Conservation (phyloP, 2,329 filamentous ascomycete genomes). For the Davidsoniella australis region DNA sequence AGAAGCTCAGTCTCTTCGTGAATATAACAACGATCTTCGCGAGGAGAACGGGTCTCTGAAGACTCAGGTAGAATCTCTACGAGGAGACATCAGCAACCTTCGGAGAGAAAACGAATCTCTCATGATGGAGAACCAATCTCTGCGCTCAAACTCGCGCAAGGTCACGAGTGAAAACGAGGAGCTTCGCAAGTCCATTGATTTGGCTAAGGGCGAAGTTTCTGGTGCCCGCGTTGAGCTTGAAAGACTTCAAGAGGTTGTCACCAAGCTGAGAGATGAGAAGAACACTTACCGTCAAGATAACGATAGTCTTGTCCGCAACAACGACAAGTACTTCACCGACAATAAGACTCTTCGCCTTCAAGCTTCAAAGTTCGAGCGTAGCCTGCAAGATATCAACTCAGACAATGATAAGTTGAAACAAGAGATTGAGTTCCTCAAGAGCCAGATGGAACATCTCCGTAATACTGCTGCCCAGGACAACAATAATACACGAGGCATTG, state of each 20-base stretch:
- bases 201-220: constrained; percentile 25
- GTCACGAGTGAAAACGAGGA: constrained; percentile 28
- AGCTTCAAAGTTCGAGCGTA: constrained; percentile 31
- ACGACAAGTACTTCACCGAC: constrained; percentile 37
- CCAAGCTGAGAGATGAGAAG: constrained; percentile 27
- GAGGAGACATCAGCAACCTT: constrained; percentile 25
- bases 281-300: constrained; percentile 32
- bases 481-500: constrained; percentile 14
- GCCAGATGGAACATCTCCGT: constrained; percentile 27
- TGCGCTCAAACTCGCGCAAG: constrained; percentile 25
- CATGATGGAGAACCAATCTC: constrained; percentile 27
- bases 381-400: constrained; percentile 27
- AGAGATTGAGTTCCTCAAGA: constrained; percentile 29
- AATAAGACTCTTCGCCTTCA: constrained; percentile 32
- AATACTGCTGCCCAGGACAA: constrained; percentile 16
- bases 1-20: constrained; percentile 26
- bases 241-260: constrained; percentile 23
- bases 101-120: constrained; percentile 28
- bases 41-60: constrained; percentile 22
- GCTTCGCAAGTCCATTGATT: constrained; percentile 25
- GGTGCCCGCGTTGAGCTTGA: constrained; percentile 25
- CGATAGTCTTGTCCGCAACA: constrained; percentile 34
- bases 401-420: constrained; percentile 30
- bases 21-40: constrained; percentile 24
- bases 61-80: constrained; percentile 25